phyloP scores from a whole-genome alignment of 139 green algal genomes.

The Astrephomene gubernaculifera region DNA sequence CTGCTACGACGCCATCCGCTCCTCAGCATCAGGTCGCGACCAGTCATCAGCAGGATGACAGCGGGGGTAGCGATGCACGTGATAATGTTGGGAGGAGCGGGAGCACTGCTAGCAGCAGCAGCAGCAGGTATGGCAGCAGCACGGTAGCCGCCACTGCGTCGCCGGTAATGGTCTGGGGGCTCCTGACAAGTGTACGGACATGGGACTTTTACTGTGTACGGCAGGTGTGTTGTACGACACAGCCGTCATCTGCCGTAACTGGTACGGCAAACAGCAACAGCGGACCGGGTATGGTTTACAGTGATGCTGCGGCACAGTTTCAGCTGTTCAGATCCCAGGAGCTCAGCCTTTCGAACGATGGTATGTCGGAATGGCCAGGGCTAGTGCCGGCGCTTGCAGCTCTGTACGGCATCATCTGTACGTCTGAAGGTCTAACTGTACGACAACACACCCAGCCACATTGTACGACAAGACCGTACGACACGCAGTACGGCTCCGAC shows the following conservation, averaged over 20 bases:
- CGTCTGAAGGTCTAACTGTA: neutral
- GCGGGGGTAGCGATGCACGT: too few species aligned
- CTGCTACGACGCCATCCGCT: too few species aligned
- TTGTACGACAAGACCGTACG: slow-evolving; percentile 8
- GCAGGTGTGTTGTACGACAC: too few species aligned
- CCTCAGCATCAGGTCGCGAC: too few species aligned
- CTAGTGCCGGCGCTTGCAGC: slow-evolving; percentile 3
- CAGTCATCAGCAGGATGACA: too few species aligned
- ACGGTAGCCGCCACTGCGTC: neutral
- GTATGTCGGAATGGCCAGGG: neutral
- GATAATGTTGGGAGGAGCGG: too few species aligned
- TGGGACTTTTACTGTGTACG: slow-evolving; percentile 26
- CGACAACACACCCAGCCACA: neutral
- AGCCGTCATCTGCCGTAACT: neutral
- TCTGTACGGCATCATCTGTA: slow-evolving; percentile 15
- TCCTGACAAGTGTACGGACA: neutral
- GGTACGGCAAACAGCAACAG: neutral
- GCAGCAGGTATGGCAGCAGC: neutral
- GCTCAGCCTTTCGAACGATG: neutral
- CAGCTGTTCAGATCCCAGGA: neutral
- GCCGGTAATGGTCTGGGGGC: neutral
- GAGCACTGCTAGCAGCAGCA: too few species aligned
- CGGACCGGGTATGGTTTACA: neutral
- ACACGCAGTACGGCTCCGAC: too few species aligned
- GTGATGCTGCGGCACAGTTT: neutral